A percentile compares a stretch with the other conserved stretches of the same genome.
phyloP scores from a whole-genome alignment of 1,284 basidiomycete species.

The Trichosporon faecale region DNA sequence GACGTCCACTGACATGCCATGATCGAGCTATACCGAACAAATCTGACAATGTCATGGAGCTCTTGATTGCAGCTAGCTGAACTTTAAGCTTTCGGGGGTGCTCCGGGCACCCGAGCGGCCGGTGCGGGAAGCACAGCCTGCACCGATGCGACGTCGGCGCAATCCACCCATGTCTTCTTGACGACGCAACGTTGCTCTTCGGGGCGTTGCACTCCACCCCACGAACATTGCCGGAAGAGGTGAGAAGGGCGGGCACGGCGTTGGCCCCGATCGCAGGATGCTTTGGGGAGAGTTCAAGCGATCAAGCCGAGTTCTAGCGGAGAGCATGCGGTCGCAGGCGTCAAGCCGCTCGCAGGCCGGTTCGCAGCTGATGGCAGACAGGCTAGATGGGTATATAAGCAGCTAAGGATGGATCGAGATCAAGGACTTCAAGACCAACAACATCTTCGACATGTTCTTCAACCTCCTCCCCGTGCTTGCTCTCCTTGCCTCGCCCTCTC shows the following conservation, averaged over 20 bases:
- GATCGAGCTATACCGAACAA: background rate
- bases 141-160: background rate
- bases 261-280: background rate
- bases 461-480: background rate
- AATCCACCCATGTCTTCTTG: background rate
- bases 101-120: background rate
- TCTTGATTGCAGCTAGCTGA: background rate
- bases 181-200: too few species aligned
- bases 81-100: background rate
- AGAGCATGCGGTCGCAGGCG: too few species aligned
- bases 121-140: conserved; percentile 1
- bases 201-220: too few species aligned
- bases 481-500: background rate
- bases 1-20: too few species aligned
- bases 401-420: background rate
- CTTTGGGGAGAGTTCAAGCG: too few species aligned
- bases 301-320: too few species aligned
- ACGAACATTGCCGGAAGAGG: too few species aligned
- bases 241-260: background rate
- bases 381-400: background rate
- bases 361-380: background rate
- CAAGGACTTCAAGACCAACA: background rate
- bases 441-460: background rate
- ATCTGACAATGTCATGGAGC: background rate
- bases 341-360: too few species aligned